Evolutionary conservation across 1,284 basidiomycete genomes (phyloP), one percentile per base, ranked within the genome.

Genomic region (Cutaneotrichosporon sp.): DNA sequence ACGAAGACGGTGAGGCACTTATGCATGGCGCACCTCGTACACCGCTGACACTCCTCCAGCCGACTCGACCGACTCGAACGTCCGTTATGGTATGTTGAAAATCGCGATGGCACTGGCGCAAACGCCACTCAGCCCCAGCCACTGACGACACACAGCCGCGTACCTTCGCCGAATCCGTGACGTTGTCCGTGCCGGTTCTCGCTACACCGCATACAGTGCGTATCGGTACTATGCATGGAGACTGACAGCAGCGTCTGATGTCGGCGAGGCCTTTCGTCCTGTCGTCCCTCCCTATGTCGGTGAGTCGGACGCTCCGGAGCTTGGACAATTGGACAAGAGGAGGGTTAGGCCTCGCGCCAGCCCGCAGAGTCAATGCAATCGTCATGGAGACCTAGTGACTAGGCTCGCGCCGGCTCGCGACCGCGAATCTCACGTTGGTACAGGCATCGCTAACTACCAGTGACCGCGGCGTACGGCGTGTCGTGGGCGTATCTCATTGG

Each of bases 201-300:
- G 88, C 44, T 90, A 91, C 68, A 77, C 90, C 53, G 87, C 87
- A 56, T 90, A 89, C 61, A 79, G 86, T 88, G 77, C 58, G 82
- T 77, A 8, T 0, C 18, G 39, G 4, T n/a, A 18, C 1, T 4
- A 38, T 39, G 36, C 35, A 23, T 35, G 18, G 12, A 48, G 50
- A 30, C 64, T 62, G 53, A 62, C 55, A 62, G 17, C 75, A 89
- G 72, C 88, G 20, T 88, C 86, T 75, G 91, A 96, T 68, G 78
- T 96, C 33, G 92, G 92, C 53, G 92, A 96, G 75, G 88, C 90
- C 0, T 92, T 96, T 75, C 80, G 91, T 26, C 91, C 91, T 1
- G 82, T 94, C 36, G 87, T 93, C 3, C 82, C 82, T 15, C 88
- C 90, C 0, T 81, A 77, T 62, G 64, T 89, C 13, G 90, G 69